A percentile compares a stretch with the other conserved stretches of the same genome.
phyloP scores from a whole-genome alignment of 768 basidiomycete species.

The Naematelia aurantialba region DNA sequence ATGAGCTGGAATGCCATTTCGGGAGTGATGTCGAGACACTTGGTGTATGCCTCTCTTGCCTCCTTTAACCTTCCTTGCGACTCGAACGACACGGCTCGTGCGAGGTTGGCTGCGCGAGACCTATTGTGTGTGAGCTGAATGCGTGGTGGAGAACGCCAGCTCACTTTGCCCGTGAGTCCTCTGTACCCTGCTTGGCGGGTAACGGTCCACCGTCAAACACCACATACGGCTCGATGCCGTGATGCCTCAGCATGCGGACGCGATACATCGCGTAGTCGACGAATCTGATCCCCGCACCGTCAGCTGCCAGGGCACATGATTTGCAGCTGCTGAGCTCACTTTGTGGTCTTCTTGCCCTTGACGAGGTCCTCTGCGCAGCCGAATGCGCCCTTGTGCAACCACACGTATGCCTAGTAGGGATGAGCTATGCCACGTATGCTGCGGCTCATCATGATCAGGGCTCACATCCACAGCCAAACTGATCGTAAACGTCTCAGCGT shows the following conservation, averaged over 20 bases:
- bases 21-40: constrained; percentile 90
- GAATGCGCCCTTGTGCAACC: constrained; percentile 66
- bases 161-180: constrained; percentile 65
- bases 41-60: constrained; percentile 83
- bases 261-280: constrained; percentile 94
- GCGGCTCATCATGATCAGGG: background rate
- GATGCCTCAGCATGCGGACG: constrained; percentile 76
- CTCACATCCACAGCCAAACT: constrained; percentile 74
- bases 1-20: constrained; percentile 97
- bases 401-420: constrained; percentile 62
- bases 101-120: constrained; percentile 67
- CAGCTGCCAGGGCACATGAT: background rate
- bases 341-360: constrained; percentile 73
- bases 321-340: constrained; percentile 57
- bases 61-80: constrained; percentile 73
- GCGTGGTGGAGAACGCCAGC: constrained; percentile 10
- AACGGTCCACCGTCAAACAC: constrained; percentile 96
- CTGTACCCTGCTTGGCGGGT: constrained; percentile 89
- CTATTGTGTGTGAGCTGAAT: constrained; percentile 5
- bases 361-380: constrained; percentile 87
- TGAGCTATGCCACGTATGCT: background rate
- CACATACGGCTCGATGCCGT: constrained; percentile 79
- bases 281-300: constrained; percentile 60
- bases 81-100: constrained; percentile 66
- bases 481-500: constrained; percentile 16